Percentiles rank a stretch among this genome's conserved stretches.
Evolutionary conservation across 768 basidiomycete genomes (phyloP).

Genomic region (Serendipita sp.): DNA sequence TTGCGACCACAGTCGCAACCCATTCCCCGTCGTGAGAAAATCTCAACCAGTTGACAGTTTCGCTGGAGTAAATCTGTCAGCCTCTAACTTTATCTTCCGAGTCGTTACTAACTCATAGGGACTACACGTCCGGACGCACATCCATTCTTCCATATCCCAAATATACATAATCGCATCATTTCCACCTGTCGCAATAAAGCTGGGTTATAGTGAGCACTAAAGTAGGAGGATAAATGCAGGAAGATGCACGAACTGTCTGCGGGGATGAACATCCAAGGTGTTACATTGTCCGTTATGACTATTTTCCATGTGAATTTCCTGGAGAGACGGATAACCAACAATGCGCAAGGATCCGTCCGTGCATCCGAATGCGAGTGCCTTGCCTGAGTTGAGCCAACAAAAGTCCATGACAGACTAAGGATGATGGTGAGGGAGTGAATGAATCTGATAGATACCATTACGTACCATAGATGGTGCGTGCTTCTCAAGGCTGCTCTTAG

Average conservation of each 20-base stretch:
- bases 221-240: background rate
- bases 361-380: slow-evolving; percentile 43
- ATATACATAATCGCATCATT: slow-evolving; percentile 71
- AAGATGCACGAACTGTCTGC: slow-evolving; percentile 36
- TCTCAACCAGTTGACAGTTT: slow-evolving; percentile 55
- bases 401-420: background rate
- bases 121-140: slow-evolving; percentile 58
- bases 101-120: slow-evolving; percentile 53
- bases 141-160: slow-evolving; percentile 68
- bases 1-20: slow-evolving; percentile 61
- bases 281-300: slow-evolving; percentile 72
- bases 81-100: background rate
- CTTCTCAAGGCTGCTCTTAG: slow-evolving; percentile 15
- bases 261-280: slow-evolving; percentile 63
- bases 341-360: slow-evolving; percentile 49
- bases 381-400: slow-evolving; percentile 2
- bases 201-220: slow-evolving; percentile 13
- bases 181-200: slow-evolving; percentile 67
- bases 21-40: slow-evolving; percentile 79
- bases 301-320: slow-evolving; percentile 41
- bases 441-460: background rate
- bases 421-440: background rate
- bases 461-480: background rate
- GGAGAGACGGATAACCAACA: slow-evolving; percentile 49
- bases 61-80: slow-evolving; percentile 18